A percentile compares a stretch with the other conserved stretches of the same genome.
phyloP scores from a whole-genome alignment of 148 eudicot genomes.

The Chenopodium suecicum region DNA sequence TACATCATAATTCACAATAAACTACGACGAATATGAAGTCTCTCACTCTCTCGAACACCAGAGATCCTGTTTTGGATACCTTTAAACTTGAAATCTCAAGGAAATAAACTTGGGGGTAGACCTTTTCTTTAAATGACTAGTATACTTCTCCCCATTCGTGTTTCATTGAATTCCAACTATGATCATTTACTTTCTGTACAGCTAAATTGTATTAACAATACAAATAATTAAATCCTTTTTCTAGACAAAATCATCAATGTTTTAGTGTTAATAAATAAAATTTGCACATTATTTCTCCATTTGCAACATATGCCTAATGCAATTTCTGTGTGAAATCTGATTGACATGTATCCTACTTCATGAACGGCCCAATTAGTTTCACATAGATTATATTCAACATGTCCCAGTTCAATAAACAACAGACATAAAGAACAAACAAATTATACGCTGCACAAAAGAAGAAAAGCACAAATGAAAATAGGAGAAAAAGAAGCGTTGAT shows the following conservation, averaged over 20 bases:
- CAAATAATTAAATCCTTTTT: no score
- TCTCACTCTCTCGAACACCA: background rate
- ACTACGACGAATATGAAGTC: background rate
- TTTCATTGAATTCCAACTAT: background rate
- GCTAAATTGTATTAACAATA: no score
- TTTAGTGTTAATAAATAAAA: no score
- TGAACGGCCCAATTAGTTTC: background rate
- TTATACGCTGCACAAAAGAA: background rate
- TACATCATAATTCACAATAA: background rate
- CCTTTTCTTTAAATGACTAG: background rate
- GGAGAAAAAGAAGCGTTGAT: background rate
- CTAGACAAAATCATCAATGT: no score
- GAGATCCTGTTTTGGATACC: background rate
- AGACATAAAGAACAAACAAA: background rate
- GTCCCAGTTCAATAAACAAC: background rate
- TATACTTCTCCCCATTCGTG: background rate
- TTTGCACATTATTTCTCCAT: background rate
- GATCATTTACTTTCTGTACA: background rate
- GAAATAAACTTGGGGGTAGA: background rate
- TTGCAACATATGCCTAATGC: background rate
- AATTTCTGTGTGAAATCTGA: background rate
- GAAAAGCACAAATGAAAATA: background rate
- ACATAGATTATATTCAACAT: background rate
- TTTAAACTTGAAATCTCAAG: background rate
- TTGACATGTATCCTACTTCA: background rate